Evolutionary conservation across 2,329 filamentous ascomycete species (phyloP).

Genomic region (Calonectria pteridis): DNA sequence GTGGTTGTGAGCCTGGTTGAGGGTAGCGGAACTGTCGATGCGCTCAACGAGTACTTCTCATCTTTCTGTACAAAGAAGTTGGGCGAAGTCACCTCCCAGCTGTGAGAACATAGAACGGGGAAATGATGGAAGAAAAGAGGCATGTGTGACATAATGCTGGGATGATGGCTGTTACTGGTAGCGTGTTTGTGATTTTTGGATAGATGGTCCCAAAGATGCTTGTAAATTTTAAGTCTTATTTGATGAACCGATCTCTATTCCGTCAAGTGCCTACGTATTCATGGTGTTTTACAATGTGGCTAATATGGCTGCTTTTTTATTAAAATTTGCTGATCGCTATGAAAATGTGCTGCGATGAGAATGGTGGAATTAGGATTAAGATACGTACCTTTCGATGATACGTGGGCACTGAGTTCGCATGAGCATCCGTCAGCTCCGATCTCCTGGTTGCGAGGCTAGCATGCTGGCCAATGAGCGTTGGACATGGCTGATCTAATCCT

Average conservation of each 20-base stretch:
- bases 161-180: background rate
- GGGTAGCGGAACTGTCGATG: conserved; percentile 83
- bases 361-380: background rate
- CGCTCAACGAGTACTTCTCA: conserved; percentile 85
- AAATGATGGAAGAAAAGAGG: background rate
- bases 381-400: background rate
- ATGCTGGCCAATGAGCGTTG: background rate
- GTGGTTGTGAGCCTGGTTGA: conserved; percentile 80
- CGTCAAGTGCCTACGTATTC: background rate
- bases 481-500: background rate
- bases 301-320: background rate
- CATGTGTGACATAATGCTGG: background rate
- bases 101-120: conserved; percentile 31
- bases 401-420: background rate
- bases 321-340: background rate
- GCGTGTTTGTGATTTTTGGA: conserved; percentile 5
- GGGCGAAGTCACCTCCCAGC: conserved; percentile 48
- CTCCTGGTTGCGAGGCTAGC: background rate
- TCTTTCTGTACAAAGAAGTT: conserved; percentile 76
- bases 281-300: background rate
- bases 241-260: background rate
- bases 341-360: background rate
- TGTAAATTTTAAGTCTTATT: background rate
- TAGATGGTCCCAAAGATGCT: background rate
- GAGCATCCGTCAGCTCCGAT: background rate